A percentile compares a stretch with the other conserved stretches of the same genome.
Conservation (phyloP, 2,329 filamentous ascomycete species). For the Arthrocladium fulminans region DNA sequence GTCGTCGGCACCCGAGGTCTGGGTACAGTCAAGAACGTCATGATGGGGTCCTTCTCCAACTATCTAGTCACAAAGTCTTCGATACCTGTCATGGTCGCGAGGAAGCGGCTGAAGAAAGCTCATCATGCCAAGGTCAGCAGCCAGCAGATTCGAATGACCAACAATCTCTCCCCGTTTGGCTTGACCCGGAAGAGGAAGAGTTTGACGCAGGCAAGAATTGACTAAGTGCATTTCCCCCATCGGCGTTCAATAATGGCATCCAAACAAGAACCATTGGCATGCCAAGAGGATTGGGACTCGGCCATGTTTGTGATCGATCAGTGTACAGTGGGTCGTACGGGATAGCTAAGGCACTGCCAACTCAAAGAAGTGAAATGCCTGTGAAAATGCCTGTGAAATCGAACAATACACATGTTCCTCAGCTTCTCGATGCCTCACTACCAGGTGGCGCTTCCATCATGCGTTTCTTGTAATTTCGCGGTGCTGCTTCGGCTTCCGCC, state of each 20-base stretch:
- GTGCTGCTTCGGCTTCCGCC: constrained; percentile 30
- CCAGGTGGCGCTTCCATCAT: constrained; percentile 32
- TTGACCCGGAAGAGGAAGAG: constrained; percentile 19
- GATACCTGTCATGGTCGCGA: constrained; percentile 93
- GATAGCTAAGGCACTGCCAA: no score
- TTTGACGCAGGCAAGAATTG: constrained; percentile 22
- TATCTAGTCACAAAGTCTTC: constrained; percentile 95
- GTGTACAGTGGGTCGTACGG: no score
- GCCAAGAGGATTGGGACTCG: no score
- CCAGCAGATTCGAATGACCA: constrained; percentile 62
- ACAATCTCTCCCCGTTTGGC: constrained; percentile 50
- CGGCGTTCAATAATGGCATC: no score
- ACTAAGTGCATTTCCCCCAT: constrained; percentile 31
- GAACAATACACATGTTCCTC: no score
- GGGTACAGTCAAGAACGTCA: constrained; percentile 85
- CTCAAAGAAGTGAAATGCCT: no score
- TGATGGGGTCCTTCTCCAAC: constrained; percentile 93
- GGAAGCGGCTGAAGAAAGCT: constrained; percentile 72
- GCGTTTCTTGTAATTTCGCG: constrained; percentile 39
- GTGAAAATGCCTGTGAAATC: no score
- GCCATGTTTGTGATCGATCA: no score
- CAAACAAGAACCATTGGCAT: no score
- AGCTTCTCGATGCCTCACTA: constrained; percentile 8
- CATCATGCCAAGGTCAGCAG: constrained; percentile 56
- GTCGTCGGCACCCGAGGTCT: constrained; percentile 86